Evolutionary conservation across 2,329 filamentous ascomycete genomes (phyloP), one percentile per base, ranked within the genome.

Genomic region (Fusarium guadeloupense): DNA sequence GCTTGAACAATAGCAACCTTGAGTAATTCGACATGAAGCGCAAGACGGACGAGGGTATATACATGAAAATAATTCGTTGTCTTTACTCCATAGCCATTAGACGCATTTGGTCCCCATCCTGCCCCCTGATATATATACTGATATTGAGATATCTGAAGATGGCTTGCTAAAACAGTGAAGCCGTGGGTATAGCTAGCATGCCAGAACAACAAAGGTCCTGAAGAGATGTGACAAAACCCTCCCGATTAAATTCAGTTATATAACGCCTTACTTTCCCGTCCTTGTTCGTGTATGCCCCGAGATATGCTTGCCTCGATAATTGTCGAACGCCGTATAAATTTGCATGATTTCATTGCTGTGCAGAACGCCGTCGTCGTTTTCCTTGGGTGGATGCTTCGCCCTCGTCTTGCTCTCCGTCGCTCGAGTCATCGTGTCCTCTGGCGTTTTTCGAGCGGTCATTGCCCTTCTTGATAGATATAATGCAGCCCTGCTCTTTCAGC

Each of bases 401-500:
- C 4, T 68, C 75, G 9, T 78, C 76, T 4, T 77, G 76, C 3
- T 80, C 78, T 4, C 78, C 80, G 16, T 80, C 80, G 4, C 78
- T 79, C 13, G 78, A 79, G 33, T 77, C 78, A n/a, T 80, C 78
- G 73, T 75, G 45, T 61, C 68, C 44, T 75, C 76, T 43, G 30
- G 57, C 58, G 50, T 72, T 73, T 54, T 70, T 74, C 14, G 77
- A 78, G 74, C 85, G 87, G 55, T 92, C 89, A 64, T 91, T 93
- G 13, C 91, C 91, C 72, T 94, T 95, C 78, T 94, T 94, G 60
- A 94, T 91, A 30, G 91, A 91, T 59, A 95, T 93, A 43, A 92
- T 87, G 69, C 91, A 91, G 5, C 91, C 91, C 75, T 94, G 91
- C 68, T 90, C 82, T 73, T 92, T 91, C 53, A 95, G 78, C 26